Percentiles rank a stretch among this genome's conserved stretches.
Evolutionary conservation across 805 yeast species (phyloP).

Genomic region (Candida sonorensis): DNA sequence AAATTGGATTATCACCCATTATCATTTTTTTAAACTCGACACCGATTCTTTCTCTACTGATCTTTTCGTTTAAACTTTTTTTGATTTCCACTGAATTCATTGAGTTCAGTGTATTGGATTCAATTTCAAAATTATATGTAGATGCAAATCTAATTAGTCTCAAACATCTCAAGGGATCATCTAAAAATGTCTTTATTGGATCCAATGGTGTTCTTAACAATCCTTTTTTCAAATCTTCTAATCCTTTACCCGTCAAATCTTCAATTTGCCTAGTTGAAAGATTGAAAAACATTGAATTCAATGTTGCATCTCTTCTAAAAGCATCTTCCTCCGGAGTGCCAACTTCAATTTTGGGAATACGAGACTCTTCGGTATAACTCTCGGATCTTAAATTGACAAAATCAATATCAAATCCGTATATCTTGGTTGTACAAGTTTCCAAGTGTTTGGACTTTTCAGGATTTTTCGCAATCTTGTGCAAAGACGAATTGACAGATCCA

Average conservation of each 20-base stretch:
- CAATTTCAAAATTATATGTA: conserved; percentile 64
- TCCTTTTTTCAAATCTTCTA: conserved; percentile 63
- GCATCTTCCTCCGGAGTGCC: conserved; percentile 96
- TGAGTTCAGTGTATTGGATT: conserved; percentile 47
- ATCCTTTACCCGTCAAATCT: conserved; percentile 75
- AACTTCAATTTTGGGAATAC: conserved; percentile 76
- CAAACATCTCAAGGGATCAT: conserved; percentile 88
- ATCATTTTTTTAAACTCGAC: conserved; percentile 75
- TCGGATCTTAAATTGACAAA: conserved; percentile 90
- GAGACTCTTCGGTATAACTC: conserved; percentile 70
- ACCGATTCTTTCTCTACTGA: conserved; percentile 87
- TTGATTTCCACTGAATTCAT: conserved; percentile 59
- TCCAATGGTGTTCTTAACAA: conserved; percentile 81
- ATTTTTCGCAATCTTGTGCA: conserved; percentile 82
- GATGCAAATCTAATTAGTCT: conserved; percentile 83
- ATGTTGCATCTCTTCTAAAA: conserved; percentile 86
- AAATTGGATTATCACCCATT: conserved; percentile 51
- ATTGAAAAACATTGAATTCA: conserved; percentile 88
- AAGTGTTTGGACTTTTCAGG: conserved; percentile 95
- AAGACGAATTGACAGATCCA: conserved; percentile 23
- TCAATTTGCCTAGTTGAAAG: conserved; percentile 63
- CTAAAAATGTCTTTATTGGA: conserved; percentile 79
- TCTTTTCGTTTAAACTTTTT: conserved; percentile 56
- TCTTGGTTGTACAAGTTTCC: conserved; percentile 90
- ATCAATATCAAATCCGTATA: conserved; percentile 82